Percentiles rank a stretch among this genome's conserved stretches.
Conservation (phyloP, 2,329 filamentous ascomycete genomes). For the Colletotrichum musae region DNA sequence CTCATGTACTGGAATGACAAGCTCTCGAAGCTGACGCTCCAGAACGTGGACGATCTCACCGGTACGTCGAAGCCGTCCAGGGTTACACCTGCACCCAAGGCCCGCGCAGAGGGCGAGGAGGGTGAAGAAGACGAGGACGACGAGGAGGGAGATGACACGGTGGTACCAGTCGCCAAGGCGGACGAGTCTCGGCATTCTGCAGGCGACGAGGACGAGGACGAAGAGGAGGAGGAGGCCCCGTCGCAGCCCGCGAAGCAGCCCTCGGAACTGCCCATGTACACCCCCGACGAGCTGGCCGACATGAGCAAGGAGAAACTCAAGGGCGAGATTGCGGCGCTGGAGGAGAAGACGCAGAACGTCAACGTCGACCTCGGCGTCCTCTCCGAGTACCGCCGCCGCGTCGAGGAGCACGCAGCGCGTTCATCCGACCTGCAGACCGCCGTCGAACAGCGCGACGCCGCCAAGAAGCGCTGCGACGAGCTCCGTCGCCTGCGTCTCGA, state of each 20-base stretch:
- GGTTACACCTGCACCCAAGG: constrained; percentile 23
- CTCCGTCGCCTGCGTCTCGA: constrained; percentile 91
- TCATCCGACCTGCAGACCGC: constrained; percentile 88
- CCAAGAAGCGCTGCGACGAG: constrained; percentile 94
- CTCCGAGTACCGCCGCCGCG: constrained; percentile 87
- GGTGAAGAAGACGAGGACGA: constrained; percentile 44
- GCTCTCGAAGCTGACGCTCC: constrained; percentile 84
- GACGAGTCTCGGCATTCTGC: constrained; percentile 42
- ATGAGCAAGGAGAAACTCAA: constrained; percentile 75
- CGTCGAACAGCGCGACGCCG: constrained; percentile 82
- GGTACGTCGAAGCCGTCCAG: constrained; percentile 51
- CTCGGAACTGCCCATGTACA: constrained; percentile 82
- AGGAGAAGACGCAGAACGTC: constrained; percentile 84
- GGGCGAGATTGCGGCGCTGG: constrained; percentile 73
- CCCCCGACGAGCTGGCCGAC: constrained; percentile 76
- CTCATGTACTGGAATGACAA: constrained; percentile 92
- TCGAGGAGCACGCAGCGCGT: constrained; percentile 84
- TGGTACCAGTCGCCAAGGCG: constrained; percentile 12
- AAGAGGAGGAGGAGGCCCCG: constrained; percentile 43
- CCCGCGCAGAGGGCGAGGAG: constrained; percentile 40
- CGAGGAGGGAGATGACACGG: constrained; percentile 44
- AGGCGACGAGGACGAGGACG: constrained; percentile 44
- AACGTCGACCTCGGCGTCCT: constrained; percentile 92
- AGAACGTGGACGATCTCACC: constrained; percentile 81
- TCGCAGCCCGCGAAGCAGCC: constrained; percentile 51